Evolutionary conservation across 257 asterid species (phyloP).

Genomic region (Prunella vulgaris): DNA sequence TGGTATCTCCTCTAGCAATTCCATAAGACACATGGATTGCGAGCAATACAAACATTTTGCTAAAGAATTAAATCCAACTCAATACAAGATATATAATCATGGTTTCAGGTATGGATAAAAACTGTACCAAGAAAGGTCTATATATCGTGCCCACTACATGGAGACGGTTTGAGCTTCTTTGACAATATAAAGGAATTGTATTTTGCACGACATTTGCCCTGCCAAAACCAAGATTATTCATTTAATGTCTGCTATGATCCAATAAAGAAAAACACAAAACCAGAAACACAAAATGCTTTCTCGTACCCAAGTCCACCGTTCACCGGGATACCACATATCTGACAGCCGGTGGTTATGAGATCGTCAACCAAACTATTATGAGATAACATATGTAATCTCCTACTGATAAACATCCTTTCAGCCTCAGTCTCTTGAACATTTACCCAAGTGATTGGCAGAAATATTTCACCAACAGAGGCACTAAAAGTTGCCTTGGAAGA

Average conservation of each 20-base stretch:
- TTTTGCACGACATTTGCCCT: slow-evolving; percentile 37
- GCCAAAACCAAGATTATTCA: slow-evolving; percentile 22
- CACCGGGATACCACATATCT: slow-evolving; percentile 50
- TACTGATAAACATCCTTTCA: slow-evolving; percentile 64
- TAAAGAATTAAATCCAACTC: neutral
- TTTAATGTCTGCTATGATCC: neutral
- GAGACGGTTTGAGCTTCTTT: slow-evolving; percentile 41
- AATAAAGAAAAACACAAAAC: neutral
- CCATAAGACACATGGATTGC: neutral
- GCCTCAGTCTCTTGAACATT: slow-evolving; percentile 46
- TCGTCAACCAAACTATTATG: slow-evolving; percentile 50
- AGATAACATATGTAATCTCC: slow-evolving; percentile 37
- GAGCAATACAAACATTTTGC: neutral
- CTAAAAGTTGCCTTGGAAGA: slow-evolving; percentile 40
- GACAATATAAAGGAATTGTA: slow-evolving; percentile 41
- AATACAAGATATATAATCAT: neutral
- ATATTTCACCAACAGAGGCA: slow-evolving; percentile 70
- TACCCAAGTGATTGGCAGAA: slow-evolving; percentile 57
- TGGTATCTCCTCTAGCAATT: neutral
- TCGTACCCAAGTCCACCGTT: slow-evolving; percentile 37
- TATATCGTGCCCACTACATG: slow-evolving; percentile 54
- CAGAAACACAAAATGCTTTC: slow-evolving; percentile 4
- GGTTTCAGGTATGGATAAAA: neutral
- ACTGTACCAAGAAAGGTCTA: slow-evolving; percentile 63
- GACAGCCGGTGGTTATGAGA: slow-evolving; percentile 59